Base-by-base conservation (phyloP, 371 early-diverging fungal genomes). In the Mortierella sp. region DNA sequence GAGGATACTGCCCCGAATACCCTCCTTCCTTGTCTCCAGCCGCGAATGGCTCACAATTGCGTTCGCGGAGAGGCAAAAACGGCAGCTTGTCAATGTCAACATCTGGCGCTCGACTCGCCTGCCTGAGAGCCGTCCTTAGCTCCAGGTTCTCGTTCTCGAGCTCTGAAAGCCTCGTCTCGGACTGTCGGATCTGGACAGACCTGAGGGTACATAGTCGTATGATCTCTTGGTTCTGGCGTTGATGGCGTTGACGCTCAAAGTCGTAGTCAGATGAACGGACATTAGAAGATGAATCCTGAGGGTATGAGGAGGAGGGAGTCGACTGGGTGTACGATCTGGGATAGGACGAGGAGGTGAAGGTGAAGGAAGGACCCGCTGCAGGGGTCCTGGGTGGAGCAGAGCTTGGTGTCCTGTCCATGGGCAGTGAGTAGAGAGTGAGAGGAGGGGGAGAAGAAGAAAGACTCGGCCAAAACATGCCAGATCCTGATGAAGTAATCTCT, bases 161-260 rank as follows among this genome's bases (percentile, higher is more conserved):
- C 45, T 63, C 54, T 8, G 43, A 57, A 16, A 63, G 62, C 48
- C 48, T 62, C 21, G 40, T 31, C 37, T 62, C 63, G 12, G 46
- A 34, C 37, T 70, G 63, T n/a, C 70, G 54, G 13, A 58, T 57
- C 48, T 70, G 70, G 29, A 58, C 49, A 5, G 70, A 62, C 29
- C 49, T 70, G 39, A 63, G 59, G 29, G 70, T 41, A 37, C 70
- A 70, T n/a, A 54, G 34, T 17, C 70, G 70, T 17, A 62, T 58
- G 40, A 70, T 62, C 16, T 62, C 63, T 34, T 58, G 63, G 54
- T 70, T 70, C 34, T 70, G 68, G 7, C 62, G 62, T 25, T 50
- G 31, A n/a, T 43, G 50, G 3, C 51, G 40, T 34, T 50, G 34
- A 4, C 34, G 4, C 34, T 34, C 34, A 34, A 34, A 34, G 34